Evolutionary conservation across 441 rosid genomes (phyloP).

Genomic region (Gossypium gossypioides): DNA sequence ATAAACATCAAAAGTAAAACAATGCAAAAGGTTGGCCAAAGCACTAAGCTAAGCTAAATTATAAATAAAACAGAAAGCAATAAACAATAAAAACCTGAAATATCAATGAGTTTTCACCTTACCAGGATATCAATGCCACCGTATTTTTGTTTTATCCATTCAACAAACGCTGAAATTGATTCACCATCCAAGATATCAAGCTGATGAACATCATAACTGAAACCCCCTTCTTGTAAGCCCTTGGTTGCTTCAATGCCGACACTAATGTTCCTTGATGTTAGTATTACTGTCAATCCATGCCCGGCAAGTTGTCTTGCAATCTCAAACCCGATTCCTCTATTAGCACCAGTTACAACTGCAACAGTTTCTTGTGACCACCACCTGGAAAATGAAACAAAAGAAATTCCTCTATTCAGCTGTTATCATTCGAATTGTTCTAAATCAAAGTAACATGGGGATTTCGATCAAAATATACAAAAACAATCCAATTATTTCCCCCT

Average conservation of each 20-base stretch:
- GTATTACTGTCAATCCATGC: slow-evolving; percentile 64
- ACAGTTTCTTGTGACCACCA: slow-evolving; percentile 85
- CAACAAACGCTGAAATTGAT: slow-evolving; percentile 44
- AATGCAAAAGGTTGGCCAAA: background rate
- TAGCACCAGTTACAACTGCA: slow-evolving; percentile 84
- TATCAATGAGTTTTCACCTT: slow-evolving; percentile 5
- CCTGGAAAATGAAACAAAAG: slow-evolving; percentile 25
- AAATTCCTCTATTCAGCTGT: background rate
- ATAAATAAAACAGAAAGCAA: background rate
- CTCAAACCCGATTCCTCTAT: slow-evolving; percentile 84
- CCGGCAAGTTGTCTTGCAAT: slow-evolving; percentile 68
- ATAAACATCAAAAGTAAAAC: slow-evolving; percentile 1
- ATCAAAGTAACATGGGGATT: background rate
- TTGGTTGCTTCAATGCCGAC: slow-evolving; percentile 62
- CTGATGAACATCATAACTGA: slow-evolving; percentile 54
- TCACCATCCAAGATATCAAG: slow-evolving; percentile 50
- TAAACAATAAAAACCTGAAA: background rate
- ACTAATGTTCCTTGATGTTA: slow-evolving; percentile 58
- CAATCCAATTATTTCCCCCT: background rate
- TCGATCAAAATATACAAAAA: background rate
- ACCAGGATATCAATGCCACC: slow-evolving; percentile 74
- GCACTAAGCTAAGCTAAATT: background rate
- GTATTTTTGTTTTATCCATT: slow-evolving; percentile 50
- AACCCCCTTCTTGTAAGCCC: slow-evolving; percentile 53
- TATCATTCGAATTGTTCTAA: background rate